Conservation (phyloP, 1,139 yeast species). For the Blastobotrys illinoisensis region DNA sequence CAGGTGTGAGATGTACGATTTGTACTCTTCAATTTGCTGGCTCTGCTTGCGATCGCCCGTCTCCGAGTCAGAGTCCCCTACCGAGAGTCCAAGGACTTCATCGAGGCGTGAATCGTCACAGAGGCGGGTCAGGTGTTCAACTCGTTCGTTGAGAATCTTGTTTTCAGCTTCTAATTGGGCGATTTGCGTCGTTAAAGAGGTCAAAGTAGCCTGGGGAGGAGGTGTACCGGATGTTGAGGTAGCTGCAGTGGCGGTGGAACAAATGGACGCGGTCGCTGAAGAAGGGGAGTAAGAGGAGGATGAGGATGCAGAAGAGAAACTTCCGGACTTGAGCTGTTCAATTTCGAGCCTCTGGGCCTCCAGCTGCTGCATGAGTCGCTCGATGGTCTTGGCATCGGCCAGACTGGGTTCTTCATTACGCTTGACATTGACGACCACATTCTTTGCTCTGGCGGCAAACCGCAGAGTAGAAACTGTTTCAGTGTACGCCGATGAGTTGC, state of each 20-base stretch:
- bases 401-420: conserved; percentile 36
- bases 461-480: conserved; percentile 85
- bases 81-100: conserved; percentile 27
- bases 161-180: conserved; percentile 57
- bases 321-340: conserved; percentile 22
- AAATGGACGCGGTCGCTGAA: background rate
- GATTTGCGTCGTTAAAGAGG: conserved; percentile 24
- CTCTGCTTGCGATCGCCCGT: conserved; percentile 7
- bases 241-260: background rate
- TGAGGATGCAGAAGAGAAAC: conserved; percentile 2
- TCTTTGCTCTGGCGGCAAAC: conserved; percentile 91
- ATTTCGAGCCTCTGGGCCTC: conserved; percentile 39
- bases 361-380: conserved; percentile 31
- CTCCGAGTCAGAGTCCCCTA: conserved; percentile 15
- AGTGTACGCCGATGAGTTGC: conserved; percentile 44
- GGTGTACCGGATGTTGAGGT: background rate
- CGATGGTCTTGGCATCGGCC: conserved; percentile 17
- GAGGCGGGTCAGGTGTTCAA: conserved; percentile 63
- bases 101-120: conserved; percentile 56
- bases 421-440: conserved; percentile 64
- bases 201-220: background rate
- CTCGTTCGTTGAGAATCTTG: conserved; percentile 52
- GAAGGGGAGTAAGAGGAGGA: background rate
- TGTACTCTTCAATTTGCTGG: conserved; percentile 51
- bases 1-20: conserved; percentile 56